phyloP scores from a whole-genome alignment of 148 eudicot genomes.

The Arbutus unedo region DNA sequence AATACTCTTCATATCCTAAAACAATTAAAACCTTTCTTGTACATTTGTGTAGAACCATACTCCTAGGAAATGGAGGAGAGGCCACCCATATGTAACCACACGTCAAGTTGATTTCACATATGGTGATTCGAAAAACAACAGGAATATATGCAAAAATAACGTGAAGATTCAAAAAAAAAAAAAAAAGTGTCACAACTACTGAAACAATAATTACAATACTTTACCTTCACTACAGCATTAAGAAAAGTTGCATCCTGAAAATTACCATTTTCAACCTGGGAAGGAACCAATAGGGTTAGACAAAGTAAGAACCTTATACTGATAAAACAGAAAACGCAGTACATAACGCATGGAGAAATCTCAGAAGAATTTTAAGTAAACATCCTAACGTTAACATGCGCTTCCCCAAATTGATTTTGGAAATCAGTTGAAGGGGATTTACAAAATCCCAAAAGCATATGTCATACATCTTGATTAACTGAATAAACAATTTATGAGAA shows the following conservation, averaged over 20 bases:
- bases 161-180: not conserved
- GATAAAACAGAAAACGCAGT: not conserved
- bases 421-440: not conserved
- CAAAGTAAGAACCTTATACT: not conserved
- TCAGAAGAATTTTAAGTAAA: slow-evolving; percentile 1
- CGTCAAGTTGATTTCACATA: not conserved
- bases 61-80: not conserved
- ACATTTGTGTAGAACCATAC: not conserved
- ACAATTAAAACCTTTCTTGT: not conserved
- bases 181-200: not conserved
- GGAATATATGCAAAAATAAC: not conserved
- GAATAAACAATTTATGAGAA: not conserved
- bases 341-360: not conserved
- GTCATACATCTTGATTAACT: not conserved
- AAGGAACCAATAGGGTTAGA: slow-evolving; percentile 16
- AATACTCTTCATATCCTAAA: no score
- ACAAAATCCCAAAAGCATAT: not conserved
- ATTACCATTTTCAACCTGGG: slow-evolving; percentile 69
- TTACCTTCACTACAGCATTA: slow-evolving; percentile 95
- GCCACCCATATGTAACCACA: not conserved
- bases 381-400: not conserved
- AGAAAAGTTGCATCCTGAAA: slow-evolving; percentile 70
- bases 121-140: not conserved
- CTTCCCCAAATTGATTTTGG: not conserved
- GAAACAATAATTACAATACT: not conserved